phyloP scores from a whole-genome alignment of 1,284 basidiomycete species.

The Papiliotrema flavescens region DNA sequence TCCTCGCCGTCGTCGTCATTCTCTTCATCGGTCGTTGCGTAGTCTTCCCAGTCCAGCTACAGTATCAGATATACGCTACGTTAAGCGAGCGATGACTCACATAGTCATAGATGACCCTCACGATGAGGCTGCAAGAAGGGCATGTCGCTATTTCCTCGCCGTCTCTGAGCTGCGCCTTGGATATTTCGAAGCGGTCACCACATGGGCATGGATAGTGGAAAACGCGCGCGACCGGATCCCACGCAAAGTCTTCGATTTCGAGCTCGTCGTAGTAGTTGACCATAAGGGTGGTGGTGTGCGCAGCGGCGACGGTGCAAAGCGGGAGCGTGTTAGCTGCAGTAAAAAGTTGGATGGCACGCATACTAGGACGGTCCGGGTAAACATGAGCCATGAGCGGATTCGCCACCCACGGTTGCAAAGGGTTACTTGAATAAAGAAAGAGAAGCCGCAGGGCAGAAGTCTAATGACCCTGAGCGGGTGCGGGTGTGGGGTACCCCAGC shows the following conservation, averaged over 20 bases:
- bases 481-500: too few relatives aligned
- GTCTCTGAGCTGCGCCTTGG: slow-evolving; percentile 75
- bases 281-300: background rate
- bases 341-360: too few relatives aligned
- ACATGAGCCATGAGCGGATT: too few relatives aligned
- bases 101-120: slow-evolving; percentile 91
- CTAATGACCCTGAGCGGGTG: too few relatives aligned
- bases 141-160: slow-evolving; percentile 97
- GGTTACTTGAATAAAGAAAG: too few relatives aligned
- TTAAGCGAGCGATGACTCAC: slow-evolving; percentile 58
- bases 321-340: too few relatives aligned
- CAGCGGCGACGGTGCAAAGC: too few relatives aligned
- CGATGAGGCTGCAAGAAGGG: slow-evolving; percentile 91
- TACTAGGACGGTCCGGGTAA: too few relatives aligned
- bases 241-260: slow-evolving; percentile 93
- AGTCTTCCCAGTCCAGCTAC: slow-evolving; percentile 51
- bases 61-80: too few relatives aligned
- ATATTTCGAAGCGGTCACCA: slow-evolving; percentile 97
- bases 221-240: slow-evolving; percentile 76
- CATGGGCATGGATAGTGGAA: slow-evolving; percentile 98
- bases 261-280: slow-evolving; percentile 52
- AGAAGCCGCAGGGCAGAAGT: too few relatives aligned
- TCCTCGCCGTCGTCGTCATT: slow-evolving; percentile 2
- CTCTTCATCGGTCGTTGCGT: slow-evolving; percentile 37
- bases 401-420: too few relatives aligned